Evolutionary conservation across 352 stramenopile genomes (phyloP), one percentile per base, ranked within the genome.

Genomic region (Globisporangium megalacanthum): DNA sequence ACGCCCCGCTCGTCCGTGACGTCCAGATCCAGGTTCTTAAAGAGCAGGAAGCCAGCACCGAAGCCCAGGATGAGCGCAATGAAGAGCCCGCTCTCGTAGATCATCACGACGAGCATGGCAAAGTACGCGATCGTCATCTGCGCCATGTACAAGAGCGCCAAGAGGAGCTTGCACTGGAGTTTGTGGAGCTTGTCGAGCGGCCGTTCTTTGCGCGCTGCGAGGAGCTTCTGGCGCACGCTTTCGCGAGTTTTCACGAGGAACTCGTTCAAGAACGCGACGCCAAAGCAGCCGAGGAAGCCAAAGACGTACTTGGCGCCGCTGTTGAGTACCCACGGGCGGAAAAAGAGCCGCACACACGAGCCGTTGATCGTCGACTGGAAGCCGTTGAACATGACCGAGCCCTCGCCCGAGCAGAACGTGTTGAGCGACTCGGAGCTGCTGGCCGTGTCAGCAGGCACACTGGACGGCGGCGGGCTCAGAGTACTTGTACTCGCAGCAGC

Each of bases 81-180:
- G 58, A 93, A 93, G 15, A 93, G 66, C 35, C 74, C 75, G 20
- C 79, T 80, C 61, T 93, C 83, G 60, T 92, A 92, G 8, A 70
- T 87, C 83, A 92, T 92, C 19, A 91, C 75, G 15, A 92, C 75
- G 9, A 92, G 76, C 83, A 92, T 92, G 4, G 73, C 78, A 53
- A 92, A 75, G 68, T 92, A 92, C 58, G 80, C 83, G 54, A 92
- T 71, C 31, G 79, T 87, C 80, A 92, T 88, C 62, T 91, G 79
- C 31, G 79, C 62, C 79, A 89, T 89, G 70, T 92, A 92, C 51
- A 88, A 57, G 49, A 80, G 50, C 42, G 81, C 66, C 33, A 92
- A 64, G 33, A 75, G 45, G 20, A 76, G 46, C 56, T 92, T 90
- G 68, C 81, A 86, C 61, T 68, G 64, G 51, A 82, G 68, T 58